Conservation (phyloP, 2,329 filamentous ascomycete species). For the Trichoderma sp. region DNA sequence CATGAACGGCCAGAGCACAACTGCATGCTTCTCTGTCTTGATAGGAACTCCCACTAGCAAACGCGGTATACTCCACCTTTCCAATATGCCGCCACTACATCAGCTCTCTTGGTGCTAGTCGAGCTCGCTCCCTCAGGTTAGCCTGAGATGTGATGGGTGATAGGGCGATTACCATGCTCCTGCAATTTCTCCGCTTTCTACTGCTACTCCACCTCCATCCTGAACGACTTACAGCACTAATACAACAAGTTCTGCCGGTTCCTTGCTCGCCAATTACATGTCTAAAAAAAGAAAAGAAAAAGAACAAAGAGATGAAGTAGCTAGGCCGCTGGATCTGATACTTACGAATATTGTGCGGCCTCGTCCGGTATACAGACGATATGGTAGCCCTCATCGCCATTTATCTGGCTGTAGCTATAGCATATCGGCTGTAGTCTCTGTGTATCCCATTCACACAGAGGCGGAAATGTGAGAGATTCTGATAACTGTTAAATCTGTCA, state of each 20-base stretch:
- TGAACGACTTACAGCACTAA: not conserved
- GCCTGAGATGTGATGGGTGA: slow-evolving; percentile 16
- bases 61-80: not conserved
- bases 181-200: slow-evolving; percentile 17
- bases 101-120: slow-evolving; percentile 11
- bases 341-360: not conserved
- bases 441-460: not conserved
- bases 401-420: not conserved
- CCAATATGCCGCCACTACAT: not conserved
- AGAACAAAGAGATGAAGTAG: not conserved
- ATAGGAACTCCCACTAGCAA: not conserved
- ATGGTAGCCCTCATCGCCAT: not conserved
- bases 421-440: not conserved
- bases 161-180: slow-evolving; percentile 16
- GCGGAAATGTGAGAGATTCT: not conserved
- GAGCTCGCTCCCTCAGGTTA: slow-evolving; percentile 8
- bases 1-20: not conserved
- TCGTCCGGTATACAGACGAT: not conserved
- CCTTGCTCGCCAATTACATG: not conserved
- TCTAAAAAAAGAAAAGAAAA: not conserved
- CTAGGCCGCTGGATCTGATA: not conserved
- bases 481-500: not conserved
- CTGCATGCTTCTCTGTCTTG: not conserved
- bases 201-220: not conserved
- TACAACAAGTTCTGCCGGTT: not conserved